phyloP scores from a whole-genome alignment of 352 stramenopile genomes.

The Globisporangium rhizosaccharum region DNA sequence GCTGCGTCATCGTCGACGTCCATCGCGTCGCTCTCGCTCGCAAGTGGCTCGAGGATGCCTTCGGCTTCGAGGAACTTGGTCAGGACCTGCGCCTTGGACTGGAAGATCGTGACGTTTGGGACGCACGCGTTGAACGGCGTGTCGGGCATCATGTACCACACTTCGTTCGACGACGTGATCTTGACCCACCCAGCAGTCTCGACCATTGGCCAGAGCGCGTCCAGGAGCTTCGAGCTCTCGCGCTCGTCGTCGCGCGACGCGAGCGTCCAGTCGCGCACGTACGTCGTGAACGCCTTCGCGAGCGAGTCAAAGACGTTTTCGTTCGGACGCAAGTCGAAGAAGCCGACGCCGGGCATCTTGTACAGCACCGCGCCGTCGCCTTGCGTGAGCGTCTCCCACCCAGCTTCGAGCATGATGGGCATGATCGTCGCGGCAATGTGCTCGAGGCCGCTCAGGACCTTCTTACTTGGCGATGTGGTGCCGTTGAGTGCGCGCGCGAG shows the following conservation, averaged over 20 bases:
- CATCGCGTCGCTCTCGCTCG: slow-evolving; percentile 3
- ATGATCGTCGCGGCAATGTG: slow-evolving; percentile 39
- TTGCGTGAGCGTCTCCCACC: slow-evolving; percentile 61
- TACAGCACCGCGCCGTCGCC: slow-evolving; percentile 48
- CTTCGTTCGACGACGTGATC: slow-evolving; percentile 42
- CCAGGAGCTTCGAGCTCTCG: slow-evolving; percentile 23
- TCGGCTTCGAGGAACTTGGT: slow-evolving; percentile 48
- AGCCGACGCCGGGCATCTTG: slow-evolving; percentile 60
- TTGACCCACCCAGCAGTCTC: slow-evolving; percentile 48
- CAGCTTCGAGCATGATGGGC: slow-evolving; percentile 45
- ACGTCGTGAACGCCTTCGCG: slow-evolving; percentile 46
- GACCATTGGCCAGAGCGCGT: slow-evolving; percentile 59
- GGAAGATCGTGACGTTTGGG: slow-evolving; percentile 74
- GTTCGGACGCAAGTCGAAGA: slow-evolving; percentile 66
- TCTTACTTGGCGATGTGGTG: slow-evolving; percentile 14
- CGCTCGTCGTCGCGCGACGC: slow-evolving; percentile 9
- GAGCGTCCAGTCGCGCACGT: slow-evolving; percentile 37
- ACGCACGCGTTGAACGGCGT: slow-evolving; percentile 62
- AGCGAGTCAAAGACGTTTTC: slow-evolving; percentile 78
- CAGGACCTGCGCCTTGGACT: slow-evolving; percentile 51
- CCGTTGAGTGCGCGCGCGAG: slow-evolving; percentile 8
- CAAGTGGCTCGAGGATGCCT: slow-evolving; percentile 10
- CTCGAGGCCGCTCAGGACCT: slow-evolving; percentile 18
- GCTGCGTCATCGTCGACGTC: slow-evolving; percentile 14
- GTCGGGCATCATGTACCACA: slow-evolving; percentile 58